Evolutionary conservation across 352 stramenopile genomes (phyloP), one percentile per base, ranked within the genome.

Genomic region (Pythium graminicola): DNA sequence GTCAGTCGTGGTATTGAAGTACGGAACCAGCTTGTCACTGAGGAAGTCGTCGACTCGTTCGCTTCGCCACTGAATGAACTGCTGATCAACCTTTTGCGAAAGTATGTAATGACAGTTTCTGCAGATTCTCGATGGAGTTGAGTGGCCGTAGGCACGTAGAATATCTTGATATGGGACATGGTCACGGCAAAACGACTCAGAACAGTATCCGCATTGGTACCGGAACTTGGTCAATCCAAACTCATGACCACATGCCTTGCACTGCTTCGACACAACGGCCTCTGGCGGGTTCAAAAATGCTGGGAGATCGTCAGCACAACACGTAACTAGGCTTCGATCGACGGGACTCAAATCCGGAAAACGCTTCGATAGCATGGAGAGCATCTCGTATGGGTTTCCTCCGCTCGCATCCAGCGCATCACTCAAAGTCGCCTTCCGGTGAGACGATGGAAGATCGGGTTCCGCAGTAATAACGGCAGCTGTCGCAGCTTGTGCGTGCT

Each of bases 171-270:
- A 62, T 4, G 75, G 72, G 13, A 94, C 54, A 50, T 91, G 61
- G 43, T 89, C 77, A 16, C 79, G 75, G 27, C 83, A 94, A 22
- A 84, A 92, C 8, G 79, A 85, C 42, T 89, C 77, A 14, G 62
- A 76, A 54, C 83, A 92, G 61, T 92, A 91, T 1, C 83, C 81
- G 49, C 81, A 94, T 44, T 86, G 69, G 45, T 92, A 94, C 0
- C 80, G 71, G 26, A 91, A 94, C 60, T 89, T 89, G 5, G 76
- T 88, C 55, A 94, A 69, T 9, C 81, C 80, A 52, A 94, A 94
- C 44, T 86, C 71, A 0, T 80, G 52, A 1, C 68, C 56, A 66
- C 83, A 94, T 31, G 65, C 57, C 36, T 86, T 89, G 64, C 82
- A 93, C 8, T 70, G 49, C 31, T 86, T 87, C 1, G 65, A 71